Percentiles rank a stretch among this genome's conserved stretches.
Evolutionary conservation across 1,284 basidiomycete species (phyloP).

Genomic region (Trametes polyzona): DNA sequence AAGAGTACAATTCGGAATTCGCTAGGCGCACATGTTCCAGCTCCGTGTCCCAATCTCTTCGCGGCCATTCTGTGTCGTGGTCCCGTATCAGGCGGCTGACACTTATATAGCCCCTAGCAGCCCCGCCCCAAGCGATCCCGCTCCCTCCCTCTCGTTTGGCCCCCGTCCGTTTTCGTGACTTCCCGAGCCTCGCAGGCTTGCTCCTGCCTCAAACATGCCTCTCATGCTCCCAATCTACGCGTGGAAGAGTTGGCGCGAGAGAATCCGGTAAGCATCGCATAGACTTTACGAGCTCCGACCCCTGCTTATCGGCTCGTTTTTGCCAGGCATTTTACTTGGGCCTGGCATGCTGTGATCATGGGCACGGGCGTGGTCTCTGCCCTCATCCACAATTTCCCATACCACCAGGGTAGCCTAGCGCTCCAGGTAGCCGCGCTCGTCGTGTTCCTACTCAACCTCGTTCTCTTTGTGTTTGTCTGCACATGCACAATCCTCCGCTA

Average conservation of each 20-base stretch:
- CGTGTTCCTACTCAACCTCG: slow-evolving; percentile 57
- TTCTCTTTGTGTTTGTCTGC: slow-evolving; percentile 54
- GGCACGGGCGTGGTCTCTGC: slow-evolving; percentile 47
- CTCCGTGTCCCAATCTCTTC: slow-evolving; percentile 21
- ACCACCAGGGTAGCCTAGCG: slow-evolving; percentile 37
- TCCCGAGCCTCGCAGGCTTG: background rate
- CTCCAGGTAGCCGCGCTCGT: slow-evolving; percentile 42
- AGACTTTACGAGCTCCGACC: background rate
- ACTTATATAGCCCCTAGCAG: slow-evolving; percentile 16
- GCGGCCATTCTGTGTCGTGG: slow-evolving; percentile 12
- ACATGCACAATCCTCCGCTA: slow-evolving; percentile 49
- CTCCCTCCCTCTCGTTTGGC: slow-evolving; percentile 12
- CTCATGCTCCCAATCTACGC: slow-evolving; percentile 30
- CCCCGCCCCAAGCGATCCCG: background rate
- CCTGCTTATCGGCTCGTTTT: slow-evolving; percentile 1
- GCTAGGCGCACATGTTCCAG: slow-evolving; percentile 19
- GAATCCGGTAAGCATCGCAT: slow-evolving; percentile 28
- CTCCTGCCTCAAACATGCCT: slow-evolving; percentile 18
- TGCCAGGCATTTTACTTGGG: slow-evolving; percentile 48
- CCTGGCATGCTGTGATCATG: slow-evolving; percentile 52
- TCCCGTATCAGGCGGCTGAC: background rate
- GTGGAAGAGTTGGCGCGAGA: slow-evolving; percentile 35
- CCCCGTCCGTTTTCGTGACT: slow-evolving; percentile 3
- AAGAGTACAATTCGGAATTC: slow-evolving; percentile 30
- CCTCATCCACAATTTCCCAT: slow-evolving; percentile 46